Evolutionary conservation across 2,329 filamentous ascomycete species (phyloP).

Genomic region (Golovinomyces cichoracearum): DNA sequence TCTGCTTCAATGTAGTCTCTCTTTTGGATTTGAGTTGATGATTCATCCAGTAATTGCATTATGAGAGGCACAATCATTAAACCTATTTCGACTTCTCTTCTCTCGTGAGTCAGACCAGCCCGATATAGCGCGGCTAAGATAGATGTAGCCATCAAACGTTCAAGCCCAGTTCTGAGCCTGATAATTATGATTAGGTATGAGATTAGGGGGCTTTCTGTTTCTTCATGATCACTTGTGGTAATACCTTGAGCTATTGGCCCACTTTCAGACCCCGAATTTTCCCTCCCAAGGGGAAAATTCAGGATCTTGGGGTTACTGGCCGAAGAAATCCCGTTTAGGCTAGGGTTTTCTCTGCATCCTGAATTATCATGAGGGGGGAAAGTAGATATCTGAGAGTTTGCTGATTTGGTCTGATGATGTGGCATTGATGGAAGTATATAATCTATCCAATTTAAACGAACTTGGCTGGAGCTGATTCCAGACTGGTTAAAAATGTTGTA

Average conservation of each 20-base stretch:
- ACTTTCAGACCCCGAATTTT: constrained; percentile 5
- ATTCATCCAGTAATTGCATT: constrained; percentile 35
- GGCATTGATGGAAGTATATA: constrained; percentile 33
- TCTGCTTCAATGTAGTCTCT: constrained; percentile 17
- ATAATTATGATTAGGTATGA: constrained; percentile 45
- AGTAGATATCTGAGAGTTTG: constrained; percentile 18
- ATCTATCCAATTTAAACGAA: constrained; percentile 32
- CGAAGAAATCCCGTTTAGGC: constrained; percentile 7
- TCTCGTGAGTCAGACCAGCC: constrained; percentile 36
- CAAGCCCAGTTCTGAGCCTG: constrained; percentile 28
- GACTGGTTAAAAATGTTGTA: constrained; percentile 29
- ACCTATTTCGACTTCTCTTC: constrained; percentile 36
- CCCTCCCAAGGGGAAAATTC: constrained; percentile 7
- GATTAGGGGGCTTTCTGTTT: constrained; percentile 43
- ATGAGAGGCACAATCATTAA: constrained; percentile 45
- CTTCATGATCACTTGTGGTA: constrained; percentile 22
- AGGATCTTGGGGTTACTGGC: constrained; percentile 6
- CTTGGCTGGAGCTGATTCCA: constrained; percentile 17
- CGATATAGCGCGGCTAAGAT: constrained; percentile 45
- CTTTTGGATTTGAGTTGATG: constrained; percentile 17
- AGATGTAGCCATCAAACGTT: constrained; percentile 41
- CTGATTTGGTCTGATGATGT: constrained; percentile 17
- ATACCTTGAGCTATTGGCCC: constrained; percentile 5
- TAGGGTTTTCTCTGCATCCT: constrained; percentile 17
- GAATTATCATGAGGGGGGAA: constrained; percentile 28